These are phyloP conservation scores for Arthrobotrys pseudoclavata DNA, from an alignment of 2,329 filamentous ascomycete genomes.

Conservation along the genomic window DNA sequence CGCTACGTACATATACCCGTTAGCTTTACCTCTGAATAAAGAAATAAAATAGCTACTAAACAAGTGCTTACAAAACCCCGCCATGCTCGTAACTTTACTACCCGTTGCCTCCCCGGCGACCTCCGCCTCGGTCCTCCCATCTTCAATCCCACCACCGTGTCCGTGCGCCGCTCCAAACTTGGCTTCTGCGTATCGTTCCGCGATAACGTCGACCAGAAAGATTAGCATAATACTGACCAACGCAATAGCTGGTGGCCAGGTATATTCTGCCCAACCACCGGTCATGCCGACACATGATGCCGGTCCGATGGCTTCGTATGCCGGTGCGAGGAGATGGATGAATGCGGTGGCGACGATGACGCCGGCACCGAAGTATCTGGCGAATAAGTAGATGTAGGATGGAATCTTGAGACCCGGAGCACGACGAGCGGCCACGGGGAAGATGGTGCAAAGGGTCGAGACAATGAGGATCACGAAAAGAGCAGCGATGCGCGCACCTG, in stretches of 20 bases:
- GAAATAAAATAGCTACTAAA: slow-evolving; percentile 3
- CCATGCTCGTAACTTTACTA: slow-evolving; percentile 54
- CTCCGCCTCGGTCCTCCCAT: slow-evolving; percentile 34
- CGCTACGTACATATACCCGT: slow-evolving; percentile 23
- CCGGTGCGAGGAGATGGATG: slow-evolving; percentile 79
- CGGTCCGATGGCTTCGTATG: slow-evolving; percentile 70
- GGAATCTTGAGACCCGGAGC: slow-evolving; percentile 73
- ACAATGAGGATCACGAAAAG: slow-evolving; percentile 47
- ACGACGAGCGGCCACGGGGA: slow-evolving; percentile 76
- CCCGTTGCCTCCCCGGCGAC: slow-evolving; percentile 41
- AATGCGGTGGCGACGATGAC: slow-evolving; percentile 80
- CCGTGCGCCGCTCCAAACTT: slow-evolving; percentile 67
- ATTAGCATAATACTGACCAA: slow-evolving; percentile 69
- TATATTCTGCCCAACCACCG: slow-evolving; percentile 70
- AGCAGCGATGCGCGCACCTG: slow-evolving; percentile 47
- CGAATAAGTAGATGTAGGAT: slow-evolving; percentile 74
- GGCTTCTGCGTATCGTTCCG: slow-evolving; percentile 70
- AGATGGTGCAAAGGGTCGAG: slow-evolving; percentile 63
- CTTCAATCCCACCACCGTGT: slow-evolving; percentile 49
- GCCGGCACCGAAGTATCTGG: slow-evolving; percentile 80
- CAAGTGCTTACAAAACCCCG: slow-evolving; percentile 46
- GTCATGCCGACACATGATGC: slow-evolving; percentile 68
- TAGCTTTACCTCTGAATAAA: slow-evolving; percentile 17
- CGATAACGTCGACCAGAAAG: slow-evolving; percentile 70
- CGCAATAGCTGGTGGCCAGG: slow-evolving; percentile 71